Evolutionary conservation across 1,139 yeast species (phyloP).

Genomic region (Saccharomyces hybrid): DNA sequence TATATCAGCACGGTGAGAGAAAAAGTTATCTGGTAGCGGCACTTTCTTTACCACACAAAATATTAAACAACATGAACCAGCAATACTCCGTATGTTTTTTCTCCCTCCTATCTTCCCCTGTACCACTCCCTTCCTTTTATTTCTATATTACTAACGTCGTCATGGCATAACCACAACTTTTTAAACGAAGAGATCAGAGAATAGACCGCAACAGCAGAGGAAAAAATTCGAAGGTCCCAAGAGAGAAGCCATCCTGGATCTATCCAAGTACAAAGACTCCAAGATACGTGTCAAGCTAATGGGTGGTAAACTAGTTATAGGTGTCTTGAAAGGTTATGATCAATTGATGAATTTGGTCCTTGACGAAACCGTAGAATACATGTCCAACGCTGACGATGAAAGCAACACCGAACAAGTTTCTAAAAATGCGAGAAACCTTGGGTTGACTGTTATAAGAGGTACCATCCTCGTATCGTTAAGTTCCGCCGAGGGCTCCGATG

Average conservation of each 20-base stretch:
- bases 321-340: conserved; percentile 80
- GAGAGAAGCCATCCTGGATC: conserved; percentile 82
- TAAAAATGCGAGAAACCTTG: conserved; percentile 54
- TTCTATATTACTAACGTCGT: neutral
- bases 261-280: conserved; percentile 69
- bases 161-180: neutral
- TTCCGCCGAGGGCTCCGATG: conserved; percentile 77
- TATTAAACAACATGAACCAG: neutral
- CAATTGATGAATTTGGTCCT: conserved; percentile 89
- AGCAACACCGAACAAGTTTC: conserved; percentile 36
- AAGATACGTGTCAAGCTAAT: conserved; percentile 69
- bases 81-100: neutral
- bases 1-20: neutral
- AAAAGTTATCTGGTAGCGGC: neutral
- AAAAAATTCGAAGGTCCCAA: conserved; percentile 65
- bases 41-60: neutral
- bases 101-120: neutral
- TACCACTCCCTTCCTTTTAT: neutral
- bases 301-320: conserved; percentile 81
- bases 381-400: conserved; percentile 61
- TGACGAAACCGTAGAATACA: conserved; percentile 69
- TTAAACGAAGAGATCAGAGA: neutral
- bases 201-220: conserved; percentile 32
- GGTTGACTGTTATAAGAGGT: conserved; percentile 81
- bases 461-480: conserved; percentile 73